A percentile compares a stretch with the other conserved stretches of the same genome.
These are phyloP conservation scores for Alternaria dauci DNA, from an alignment of 2,329 filamentous ascomycete species.

Conservation along the genomic window DNA sequence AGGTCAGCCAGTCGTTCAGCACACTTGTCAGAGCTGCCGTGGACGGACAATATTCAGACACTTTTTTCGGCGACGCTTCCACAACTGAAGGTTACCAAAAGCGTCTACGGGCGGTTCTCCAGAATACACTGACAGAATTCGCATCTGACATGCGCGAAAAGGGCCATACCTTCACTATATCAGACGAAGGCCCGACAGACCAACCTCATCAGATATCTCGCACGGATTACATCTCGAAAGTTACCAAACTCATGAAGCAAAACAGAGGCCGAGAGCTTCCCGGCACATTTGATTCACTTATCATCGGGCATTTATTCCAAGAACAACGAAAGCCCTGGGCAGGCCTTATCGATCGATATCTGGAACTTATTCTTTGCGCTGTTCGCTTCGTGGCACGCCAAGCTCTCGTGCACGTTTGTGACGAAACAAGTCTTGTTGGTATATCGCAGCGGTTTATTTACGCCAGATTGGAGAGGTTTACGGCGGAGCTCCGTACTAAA, in stretches of 20 bases:
- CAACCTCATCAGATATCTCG: constrained; percentile 23
- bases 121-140: constrained; percentile 31
- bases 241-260: constrained; percentile 28
- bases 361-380: constrained; percentile 15
- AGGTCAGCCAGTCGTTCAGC: constrained; percentile 55
- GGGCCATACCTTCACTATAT: constrained; percentile 26
- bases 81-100: constrained; percentile 25
- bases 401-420: constrained; percentile 15
- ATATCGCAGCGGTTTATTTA: constrained; percentile 13
- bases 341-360: constrained; percentile 1
- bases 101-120: constrained; percentile 32
- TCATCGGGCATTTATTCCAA: constrained; percentile 29
- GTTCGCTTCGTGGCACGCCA: neutral
- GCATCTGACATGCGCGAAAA: constrained; percentile 24
- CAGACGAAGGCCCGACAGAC: constrained; percentile 12
- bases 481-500: constrained; percentile 15
- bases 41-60: constrained; percentile 56
- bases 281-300: constrained; percentile 33
- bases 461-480: constrained; percentile 10
- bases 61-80: constrained; percentile 57
- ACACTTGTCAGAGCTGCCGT: constrained; percentile 57
- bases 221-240: constrained; percentile 28
- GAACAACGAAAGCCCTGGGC: constrained; percentile 32
- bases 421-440: constrained; percentile 6
- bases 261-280: constrained; percentile 33